Conservation (phyloP, 805 yeast species). For the Ogataea naganishii region DNA sequence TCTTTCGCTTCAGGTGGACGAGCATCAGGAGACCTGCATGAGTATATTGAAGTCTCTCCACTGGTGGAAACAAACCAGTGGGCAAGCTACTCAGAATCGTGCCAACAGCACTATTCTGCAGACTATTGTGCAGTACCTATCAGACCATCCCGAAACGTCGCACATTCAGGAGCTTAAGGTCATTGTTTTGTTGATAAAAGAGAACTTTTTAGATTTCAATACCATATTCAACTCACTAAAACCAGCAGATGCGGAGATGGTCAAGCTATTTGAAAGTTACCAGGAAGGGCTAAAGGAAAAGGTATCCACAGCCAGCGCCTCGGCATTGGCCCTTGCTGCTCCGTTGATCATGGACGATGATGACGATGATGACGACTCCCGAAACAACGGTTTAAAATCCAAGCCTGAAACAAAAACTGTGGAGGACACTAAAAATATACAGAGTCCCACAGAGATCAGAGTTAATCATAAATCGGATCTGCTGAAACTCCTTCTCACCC, state of each 20-base stretch:
- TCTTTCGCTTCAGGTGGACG: constrained; percentile 33
- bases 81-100: too few species aligned
- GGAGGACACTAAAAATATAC: not conserved
- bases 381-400: constrained; percentile 4
- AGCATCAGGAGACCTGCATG: constrained; percentile 38
- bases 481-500: constrained; percentile 42
- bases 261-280: constrained; percentile 32
- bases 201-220: constrained; percentile 57
- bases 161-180: constrained; percentile 18
- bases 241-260: constrained; percentile 39
- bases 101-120: constrained; percentile 13
- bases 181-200: constrained; percentile 51
- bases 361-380: constrained; percentile 22
- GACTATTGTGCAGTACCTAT: constrained; percentile 13
- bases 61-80: constrained; percentile 66
- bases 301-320: constrained; percentile 54
- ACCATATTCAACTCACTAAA: constrained; percentile 46
- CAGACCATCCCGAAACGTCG: constrained; percentile 33
- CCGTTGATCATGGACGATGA: constrained; percentile 67
- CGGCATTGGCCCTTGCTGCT: constrained; percentile 82
- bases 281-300: constrained; percentile 43
- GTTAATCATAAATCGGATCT: constrained; percentile 33
- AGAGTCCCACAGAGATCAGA: not conserved
- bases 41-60: constrained; percentile 41
- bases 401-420: constrained; percentile 2